phyloP scores from a whole-genome alignment of 148 eudicot genomes.

The Fagopyrum tataricum region DNA sequence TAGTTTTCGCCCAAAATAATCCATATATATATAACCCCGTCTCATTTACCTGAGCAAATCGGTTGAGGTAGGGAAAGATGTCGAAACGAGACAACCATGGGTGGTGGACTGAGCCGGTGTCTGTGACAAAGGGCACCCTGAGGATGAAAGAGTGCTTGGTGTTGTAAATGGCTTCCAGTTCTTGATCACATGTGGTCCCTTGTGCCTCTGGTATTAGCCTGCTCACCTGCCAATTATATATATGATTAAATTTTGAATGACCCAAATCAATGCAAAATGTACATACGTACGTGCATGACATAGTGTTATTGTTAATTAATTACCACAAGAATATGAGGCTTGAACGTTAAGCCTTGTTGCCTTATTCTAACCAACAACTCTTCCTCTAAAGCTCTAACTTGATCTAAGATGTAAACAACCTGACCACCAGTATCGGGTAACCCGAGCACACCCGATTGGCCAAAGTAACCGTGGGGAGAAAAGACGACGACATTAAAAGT shows the following conservation, averaged over 20 bases:
- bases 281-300: too few relatives aligned
- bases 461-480: conserved; percentile 62
- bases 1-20: too few relatives aligned
- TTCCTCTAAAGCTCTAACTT: conserved; percentile 60
- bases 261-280: not conserved
- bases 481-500: conserved; percentile 45
- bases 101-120: conserved; percentile 31
- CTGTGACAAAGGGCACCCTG: conserved; percentile 49
- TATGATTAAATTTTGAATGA: not conserved
- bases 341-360: conserved; percentile 46
- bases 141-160: conserved; percentile 49
- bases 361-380: conserved; percentile 46
- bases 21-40: too few relatives aligned
- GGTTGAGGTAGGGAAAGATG: conserved; percentile 51
- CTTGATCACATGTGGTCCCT: conserved; percentile 56
- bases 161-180: conserved; percentile 45
- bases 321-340: conserved; percentile 67
- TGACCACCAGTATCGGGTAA: conserved; percentile 75
- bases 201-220: conserved; percentile 58
- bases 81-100: conserved; percentile 66
- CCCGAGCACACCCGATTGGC: conserved; percentile 58
- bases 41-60: conserved; percentile 43
- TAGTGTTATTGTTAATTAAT: too few relatives aligned
- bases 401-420: conserved; percentile 70
- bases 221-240: conserved; percentile 29